Evolutionary conservation across 2,329 filamentous ascomycete genomes (phyloP), one percentile per base, ranked within the genome.

Genomic region (Akanthomyces uredinophilus): DNA sequence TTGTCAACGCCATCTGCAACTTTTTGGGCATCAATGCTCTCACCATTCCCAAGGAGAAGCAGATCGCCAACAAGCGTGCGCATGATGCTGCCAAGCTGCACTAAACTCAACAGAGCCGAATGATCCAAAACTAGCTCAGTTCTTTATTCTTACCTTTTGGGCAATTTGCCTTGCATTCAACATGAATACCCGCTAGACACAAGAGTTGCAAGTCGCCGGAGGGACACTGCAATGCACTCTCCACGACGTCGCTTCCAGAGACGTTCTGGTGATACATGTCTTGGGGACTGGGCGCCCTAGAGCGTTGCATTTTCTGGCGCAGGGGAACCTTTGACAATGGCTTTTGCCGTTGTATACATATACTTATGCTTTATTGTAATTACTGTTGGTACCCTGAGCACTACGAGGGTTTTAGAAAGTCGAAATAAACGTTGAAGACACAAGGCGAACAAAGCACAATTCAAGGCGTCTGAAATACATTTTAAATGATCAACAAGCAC

Each of bases 1-100:
- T 98, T 53, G 92, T 96, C 70, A 90, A 87, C 65, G 90, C 89
- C 72, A 98, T 99, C 69, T 98, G 95, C 78, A 83, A 88, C 60
- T 98, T 90, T 76, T 79, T 99, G 27, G 92, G 91, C 65, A 99
- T 99, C 80, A 95, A 94, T 71, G 96, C 94, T 70, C 78, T 99
- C 67, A 98, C 93, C 1, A 97, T 99, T 64, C 86, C 86, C 13
- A 73, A 75, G 65, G 81, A 83, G 66, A 87, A 87, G 77, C 83
- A 84, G 72, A 68, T 78, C 53, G 82, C 81, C 68, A 85, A 85
- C 70, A 74, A 77, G 72, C 70, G 73, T 65, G 79, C 77, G n/a
- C 71, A 71, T 18, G 69, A 69, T 57, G 73, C 73, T n/a, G 72
- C 71, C 44, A 76, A 75, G 69, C 68, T 70, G 57, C 73, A 73